Evolutionary conservation across 768 basidiomycete genomes (phyloP), one percentile per base, ranked within the genome.

Genomic region (Termitomyces titanicus): DNA sequence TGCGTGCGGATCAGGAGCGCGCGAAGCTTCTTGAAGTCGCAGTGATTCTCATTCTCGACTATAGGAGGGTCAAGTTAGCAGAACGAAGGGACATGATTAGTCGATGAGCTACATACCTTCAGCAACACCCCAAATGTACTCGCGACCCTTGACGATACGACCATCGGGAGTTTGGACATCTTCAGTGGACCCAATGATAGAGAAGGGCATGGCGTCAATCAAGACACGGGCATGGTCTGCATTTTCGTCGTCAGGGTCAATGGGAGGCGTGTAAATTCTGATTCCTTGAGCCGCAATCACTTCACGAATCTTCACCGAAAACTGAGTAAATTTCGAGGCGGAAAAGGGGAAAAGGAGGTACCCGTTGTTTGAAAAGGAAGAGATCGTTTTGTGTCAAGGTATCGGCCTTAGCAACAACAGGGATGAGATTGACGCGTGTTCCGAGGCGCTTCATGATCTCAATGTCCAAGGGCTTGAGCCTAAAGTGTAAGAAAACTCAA

Each of bases 381-480:
- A 99, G 77, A 72, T 98, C 97, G 58, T 88, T 88, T 66, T 96
- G 95, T 1, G 94, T 98, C 59, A 99, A 79, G 2, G 97, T 99
- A 67, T 98, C 97, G 22, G 97, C 96, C 74, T 98, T 98, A 54
- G 97, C 93, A 51, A 99, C 79, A 64, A 98, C 94, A 5, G 97
- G 97, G 63, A 99, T 98, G 57, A 99, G 82, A 72, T 99, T 97
- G 70, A 98, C 97, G 62, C 97, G 88, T 46, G 95, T 95, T 37
- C 97, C 96, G 18, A 99, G 86, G 55, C 94, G 91, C 78, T 98
- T 98, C 97, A 99, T 99, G 70, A 98, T 94, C 74, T 98, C 97
- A 63, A 99, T 95, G 68, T 99, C 97, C 45, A 99, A 82, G 20
- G 97, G 97, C 74, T 98, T 98, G 62, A 98, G 76, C 0, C 94